Base-by-base conservation (phyloP, 2,329 filamentous ascomycete species). In the Aureobasidium subglaciale region DNA sequence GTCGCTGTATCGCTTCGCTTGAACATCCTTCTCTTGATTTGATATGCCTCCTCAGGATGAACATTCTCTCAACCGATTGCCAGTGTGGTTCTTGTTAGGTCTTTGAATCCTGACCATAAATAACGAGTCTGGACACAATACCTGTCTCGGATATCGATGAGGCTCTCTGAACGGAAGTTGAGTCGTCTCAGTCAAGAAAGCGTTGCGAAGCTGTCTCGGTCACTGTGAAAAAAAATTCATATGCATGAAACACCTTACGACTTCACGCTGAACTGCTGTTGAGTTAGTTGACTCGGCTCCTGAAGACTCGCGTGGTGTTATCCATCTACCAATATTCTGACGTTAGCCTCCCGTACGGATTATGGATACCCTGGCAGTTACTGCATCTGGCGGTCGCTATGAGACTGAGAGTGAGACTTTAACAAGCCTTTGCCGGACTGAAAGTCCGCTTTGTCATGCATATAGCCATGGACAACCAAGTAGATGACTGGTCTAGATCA, bases 141-240 rank as follows among this genome's bases (percentile, higher is more conserved):
- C 3, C 35, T 52, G 48, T 52, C 48, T 52, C 48, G 35, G 48
- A 13, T 41, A 5, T 4, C 18, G 24, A 27, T 50, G 35, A 52
- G 48, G 48, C 32, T 41, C 35, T 24, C 18, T 25, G 18, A 52
- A 30, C 35, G 16, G 16, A 30, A 6, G 2, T 30, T 20, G 22
- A 29, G 34, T 50, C 32, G 34, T 27, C 46, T 50, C 34, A 34
- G 29, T 50, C 32, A 29, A n/a, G 5, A 13, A 20, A 50, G 46
- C 46, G 32, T 50, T 50, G 32, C 29, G 2, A 13, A 27, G 46
- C 46, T 40, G 48, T 52, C 48, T 52, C 48, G 48, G 48, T n/a
- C 48, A n/a, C 5, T 38, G 32, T 38, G 9, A 13, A 22, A 18
- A 15, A 20, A 29, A 24, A 24, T 25, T n/a, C 18, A 29, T 40